phyloP scores from a whole-genome alignment of 495 filamentous ascomycete species.

The Daldinia bambusicola region DNA sequence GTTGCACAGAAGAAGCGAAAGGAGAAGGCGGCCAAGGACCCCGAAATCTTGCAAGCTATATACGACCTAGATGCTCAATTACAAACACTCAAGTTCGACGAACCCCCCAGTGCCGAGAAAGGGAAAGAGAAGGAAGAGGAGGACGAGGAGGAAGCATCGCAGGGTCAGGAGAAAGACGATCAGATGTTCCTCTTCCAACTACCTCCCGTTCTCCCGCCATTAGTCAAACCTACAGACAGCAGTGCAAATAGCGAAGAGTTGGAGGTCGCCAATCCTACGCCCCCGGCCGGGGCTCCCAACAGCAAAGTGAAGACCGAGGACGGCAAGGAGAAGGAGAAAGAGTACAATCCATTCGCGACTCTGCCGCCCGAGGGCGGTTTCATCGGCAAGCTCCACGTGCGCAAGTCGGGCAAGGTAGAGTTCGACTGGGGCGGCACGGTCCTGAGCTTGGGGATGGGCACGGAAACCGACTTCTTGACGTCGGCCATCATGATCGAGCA shows the following conservation, averaged over 20 bases:
- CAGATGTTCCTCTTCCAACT: conserved; percentile 73
- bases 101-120: conserved; percentile 28
- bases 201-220: conserved; percentile 67
- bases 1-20: conserved; percentile 45
- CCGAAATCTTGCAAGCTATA: conserved; percentile 48
- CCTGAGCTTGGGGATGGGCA: conserved; percentile 57
- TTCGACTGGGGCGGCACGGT: conserved; percentile 69
- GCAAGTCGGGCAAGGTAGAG: conserved; percentile 67
- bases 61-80: conserved; percentile 50
- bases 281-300: conserved; percentile 31
- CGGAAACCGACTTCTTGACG: conserved; percentile 56
- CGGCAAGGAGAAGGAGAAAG: conserved; percentile 37
- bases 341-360: conserved; percentile 38
- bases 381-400: conserved; percentile 68
- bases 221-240: conserved; percentile 50
- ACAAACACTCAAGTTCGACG: conserved; percentile 45
- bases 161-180: conserved; percentile 53
- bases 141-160: neutral
- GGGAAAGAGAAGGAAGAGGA: conserved; percentile 30
- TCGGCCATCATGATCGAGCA: conserved; percentile 59
- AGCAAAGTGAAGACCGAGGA: conserved; percentile 46
- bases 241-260: conserved; percentile 29
- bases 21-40: conserved; percentile 49
- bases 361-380: conserved; percentile 58
- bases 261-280: conserved; percentile 51